These are phyloP conservation scores for Fonsecaea pedrosoi DNA, from an alignment of 2,329 filamentous ascomycete species.

Conservation along the genomic window DNA sequence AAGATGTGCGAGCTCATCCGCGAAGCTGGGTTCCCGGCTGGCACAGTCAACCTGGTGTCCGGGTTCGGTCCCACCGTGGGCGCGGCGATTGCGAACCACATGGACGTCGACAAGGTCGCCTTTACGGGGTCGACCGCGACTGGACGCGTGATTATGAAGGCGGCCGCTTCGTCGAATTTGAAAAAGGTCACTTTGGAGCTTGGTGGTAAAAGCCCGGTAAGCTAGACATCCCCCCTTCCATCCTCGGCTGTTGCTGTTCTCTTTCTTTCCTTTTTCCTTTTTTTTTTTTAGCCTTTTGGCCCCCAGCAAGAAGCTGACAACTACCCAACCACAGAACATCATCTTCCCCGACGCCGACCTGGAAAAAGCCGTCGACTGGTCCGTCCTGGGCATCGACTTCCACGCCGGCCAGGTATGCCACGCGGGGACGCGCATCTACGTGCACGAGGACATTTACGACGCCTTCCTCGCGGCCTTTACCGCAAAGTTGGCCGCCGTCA, in stretches of 20 bases:
- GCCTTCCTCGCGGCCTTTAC: conserved; percentile 46
- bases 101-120: conserved; percentile 44
- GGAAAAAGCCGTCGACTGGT: conserved; percentile 44
- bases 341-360: conserved; percentile 48
- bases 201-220: conserved; percentile 43
- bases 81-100: conserved; percentile 43
- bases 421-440: conserved; percentile 45
- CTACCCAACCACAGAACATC: conserved; percentile 56
- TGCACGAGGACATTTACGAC: conserved; percentile 45
- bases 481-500: conserved; percentile 62
- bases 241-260: not conserved
- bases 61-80: conserved; percentile 67
- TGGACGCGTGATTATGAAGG: conserved; percentile 43
- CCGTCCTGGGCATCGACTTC: conserved; percentile 42
- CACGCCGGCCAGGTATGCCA: conserved; percentile 47
- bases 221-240: not conserved
- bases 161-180: conserved; percentile 44
- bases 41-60: conserved; percentile 64
- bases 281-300: not conserved
- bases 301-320: conserved; percentile 48
- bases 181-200: conserved; percentile 48
- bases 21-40: conserved; percentile 62
- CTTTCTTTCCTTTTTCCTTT: not conserved
- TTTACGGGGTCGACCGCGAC: conserved; percentile 46
- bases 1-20: conserved; percentile 56